Base-by-base conservation (phyloP, 164 flowering plant species). In the Kingdonia uniflora region DNA sequence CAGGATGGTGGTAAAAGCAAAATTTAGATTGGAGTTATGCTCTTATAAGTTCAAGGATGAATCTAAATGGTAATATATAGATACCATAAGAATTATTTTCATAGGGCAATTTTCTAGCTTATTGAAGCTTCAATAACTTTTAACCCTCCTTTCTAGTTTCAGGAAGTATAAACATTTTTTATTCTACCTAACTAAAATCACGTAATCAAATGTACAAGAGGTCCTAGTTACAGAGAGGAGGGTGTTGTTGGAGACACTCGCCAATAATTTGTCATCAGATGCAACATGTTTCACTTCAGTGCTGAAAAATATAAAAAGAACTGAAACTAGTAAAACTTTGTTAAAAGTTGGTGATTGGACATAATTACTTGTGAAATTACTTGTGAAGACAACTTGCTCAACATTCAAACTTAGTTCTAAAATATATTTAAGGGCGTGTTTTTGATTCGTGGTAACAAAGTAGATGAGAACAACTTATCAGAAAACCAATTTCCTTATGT, bases 141-240 rank as follows among this genome's bases (percentile, higher is more conserved):
- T 29, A 29, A 4, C 35, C 8, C 35, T 29, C n/a, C n/a, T n/a
- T n/a, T n/a, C n/a, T n/a, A n/a, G 19, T 46, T 50, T 37, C 46
- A 22, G 42, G 44, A 14, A 57, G 29, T 53, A 15, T n/a, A n/a
- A n/a, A n/a, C n/a, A 29, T 29, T 29, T 8, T 29, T 29, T 8
- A 29, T 3, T 29, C 8, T 29, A 3, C 35, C 4, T 8, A 29
- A 8, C 35, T 29, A 29, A 8, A 29, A 29, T 29, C 35, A 29
- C 8, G 4, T 29, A 8, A 29, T 29, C 35, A 3, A 29, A 51
- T 77, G 86, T 95, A 63, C 95, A 87, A 75, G 97, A 90, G 68
- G 91, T 87, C 6, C 90, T 96, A 19, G 89, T 90, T 1, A 95
- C 87, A 52, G 98, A 92, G 65, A 84, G 98, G 69, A 68, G 85